Conservation (phyloP, 163 green algal genomes). For the Volvox carteri region DNA sequence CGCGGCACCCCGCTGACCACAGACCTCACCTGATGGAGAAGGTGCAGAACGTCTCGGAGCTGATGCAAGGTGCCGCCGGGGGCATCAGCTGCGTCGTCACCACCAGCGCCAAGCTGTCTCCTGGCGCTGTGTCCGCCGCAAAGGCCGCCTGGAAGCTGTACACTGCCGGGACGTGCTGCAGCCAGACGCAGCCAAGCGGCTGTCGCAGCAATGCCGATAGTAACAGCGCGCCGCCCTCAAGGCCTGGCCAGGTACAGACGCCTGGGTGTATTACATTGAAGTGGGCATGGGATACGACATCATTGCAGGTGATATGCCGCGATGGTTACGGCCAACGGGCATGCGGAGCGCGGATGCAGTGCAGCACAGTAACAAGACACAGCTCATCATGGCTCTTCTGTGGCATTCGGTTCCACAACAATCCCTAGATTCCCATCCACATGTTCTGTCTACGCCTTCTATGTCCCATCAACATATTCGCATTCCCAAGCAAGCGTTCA, state of each 20-base stretch:
- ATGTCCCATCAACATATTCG: too few species aligned
- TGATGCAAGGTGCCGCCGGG: background rate
- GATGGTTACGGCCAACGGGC: too few species aligned
- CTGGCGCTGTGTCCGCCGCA: conserved; percentile 1
- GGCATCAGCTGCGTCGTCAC: conserved; percentile 50
- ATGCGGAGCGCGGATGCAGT: too few species aligned
- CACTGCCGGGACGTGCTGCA: conserved; percentile 32
- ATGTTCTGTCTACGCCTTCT: too few species aligned
- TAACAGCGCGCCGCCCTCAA: conserved; percentile 43
- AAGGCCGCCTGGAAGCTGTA: conserved; percentile 37
- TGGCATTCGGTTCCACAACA: too few species aligned
- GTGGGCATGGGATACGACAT: background rate
- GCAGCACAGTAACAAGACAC: too few species aligned
- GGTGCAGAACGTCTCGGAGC: conserved; percentile 19
- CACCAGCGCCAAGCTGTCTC: conserved; percentile 39
- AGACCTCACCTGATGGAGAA: conserved; percentile 49
- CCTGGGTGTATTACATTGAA: too few species aligned
- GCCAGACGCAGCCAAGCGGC: conserved; percentile 22
- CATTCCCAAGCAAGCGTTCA: too few species aligned
- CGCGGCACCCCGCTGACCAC: too few species aligned
- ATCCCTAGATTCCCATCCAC: too few species aligned
- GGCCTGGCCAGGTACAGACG: conserved; percentile 41
- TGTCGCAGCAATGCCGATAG: conserved; percentile 45
- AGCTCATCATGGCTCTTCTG: too few species aligned
- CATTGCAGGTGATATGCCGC: too few species aligned